Conservation (phyloP, 108 stramenopile genomes). For the Pseudonitzschia multistriata region DNA sequence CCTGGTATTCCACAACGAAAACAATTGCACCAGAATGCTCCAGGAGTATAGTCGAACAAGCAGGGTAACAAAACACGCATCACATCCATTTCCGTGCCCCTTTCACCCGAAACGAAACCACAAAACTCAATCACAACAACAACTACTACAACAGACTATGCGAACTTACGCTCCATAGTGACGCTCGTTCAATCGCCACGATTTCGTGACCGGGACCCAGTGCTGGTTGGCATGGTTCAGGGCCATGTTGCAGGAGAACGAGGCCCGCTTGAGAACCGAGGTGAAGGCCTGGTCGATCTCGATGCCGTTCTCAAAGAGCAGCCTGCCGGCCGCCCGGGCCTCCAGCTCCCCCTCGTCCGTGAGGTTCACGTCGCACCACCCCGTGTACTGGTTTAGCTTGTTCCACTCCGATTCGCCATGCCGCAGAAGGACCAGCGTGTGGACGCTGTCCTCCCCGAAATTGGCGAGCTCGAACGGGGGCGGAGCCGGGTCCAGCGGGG, state of each 20-base stretch:
- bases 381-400: conserved; percentile 71
- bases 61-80: too few species aligned
- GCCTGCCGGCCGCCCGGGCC: conserved; percentile 69
- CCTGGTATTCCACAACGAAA: too few species aligned
- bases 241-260: conserved; percentile 74
- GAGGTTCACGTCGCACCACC: conserved; percentile 82
- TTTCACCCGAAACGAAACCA: too few species aligned
- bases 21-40: too few species aligned
- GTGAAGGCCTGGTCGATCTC: conserved; percentile 87
- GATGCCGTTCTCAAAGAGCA: conserved; percentile 76
- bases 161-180: conserved; percentile 71
- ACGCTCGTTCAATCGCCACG: conserved; percentile 86
- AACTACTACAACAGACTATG: too few species aligned
- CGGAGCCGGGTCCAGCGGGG: conserved; percentile 56
- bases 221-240: conserved; percentile 78
- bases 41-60: too few species aligned
- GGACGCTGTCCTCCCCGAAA: conserved; percentile 71
- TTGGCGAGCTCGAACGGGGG: conserved; percentile 60
- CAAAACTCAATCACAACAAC: too few species aligned
- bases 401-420: conserved; percentile 89
- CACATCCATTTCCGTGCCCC: too few species aligned
- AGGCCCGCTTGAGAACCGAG: conserved; percentile 69
- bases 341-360: conserved; percentile 72
- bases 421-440: conserved; percentile 73
- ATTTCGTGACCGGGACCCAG: conserved; percentile 81